phyloP scores from a whole-genome alignment of 305 asterid species.

The Coffea humblotiana region DNA sequence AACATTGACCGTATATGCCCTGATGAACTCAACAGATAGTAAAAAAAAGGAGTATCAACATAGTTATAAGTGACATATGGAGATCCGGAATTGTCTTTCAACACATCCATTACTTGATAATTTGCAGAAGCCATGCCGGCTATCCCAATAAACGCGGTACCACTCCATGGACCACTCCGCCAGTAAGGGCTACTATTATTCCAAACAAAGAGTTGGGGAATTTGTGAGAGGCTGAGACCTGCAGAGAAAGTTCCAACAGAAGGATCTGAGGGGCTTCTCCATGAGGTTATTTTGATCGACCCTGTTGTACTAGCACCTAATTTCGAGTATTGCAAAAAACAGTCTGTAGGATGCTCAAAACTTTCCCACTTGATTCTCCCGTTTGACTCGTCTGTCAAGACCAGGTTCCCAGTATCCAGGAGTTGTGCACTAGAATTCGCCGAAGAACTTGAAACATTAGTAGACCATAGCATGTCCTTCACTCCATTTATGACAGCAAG shows the following conservation, averaged over 20 bases:
- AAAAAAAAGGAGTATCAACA: neutral
- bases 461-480: conserved; percentile 35
- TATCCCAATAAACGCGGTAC: conserved; percentile 26
- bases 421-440: conserved; percentile 34
- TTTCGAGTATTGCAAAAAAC: conserved; percentile 24
- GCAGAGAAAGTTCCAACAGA: neutral
- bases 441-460: conserved; percentile 27
- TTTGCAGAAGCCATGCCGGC: conserved; percentile 24
- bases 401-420: conserved; percentile 44
- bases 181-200: conserved; percentile 22
- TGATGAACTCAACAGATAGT: conserved; percentile 16
- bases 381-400: conserved; percentile 28
- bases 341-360: conserved; percentile 38
- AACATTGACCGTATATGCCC: conserved; percentile 17
- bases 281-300: conserved; percentile 20
- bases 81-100: conserved; percentile 13
- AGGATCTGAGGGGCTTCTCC: conserved; percentile 39
- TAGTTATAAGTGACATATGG: conserved; percentile 11
- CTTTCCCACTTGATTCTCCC: conserved; percentile 44
- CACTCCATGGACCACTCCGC: conserved; percentile 4
- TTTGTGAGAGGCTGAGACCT: conserved; percentile 15
- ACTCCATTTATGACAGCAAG: conserved; percentile 19
- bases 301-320: neutral
- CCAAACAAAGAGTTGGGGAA: conserved; percentile 28
- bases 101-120: conserved; percentile 18